Conservation (phyloP, 2,329 filamentous ascomycete genomes). For the Pestalotiopsis sp. region DNA sequence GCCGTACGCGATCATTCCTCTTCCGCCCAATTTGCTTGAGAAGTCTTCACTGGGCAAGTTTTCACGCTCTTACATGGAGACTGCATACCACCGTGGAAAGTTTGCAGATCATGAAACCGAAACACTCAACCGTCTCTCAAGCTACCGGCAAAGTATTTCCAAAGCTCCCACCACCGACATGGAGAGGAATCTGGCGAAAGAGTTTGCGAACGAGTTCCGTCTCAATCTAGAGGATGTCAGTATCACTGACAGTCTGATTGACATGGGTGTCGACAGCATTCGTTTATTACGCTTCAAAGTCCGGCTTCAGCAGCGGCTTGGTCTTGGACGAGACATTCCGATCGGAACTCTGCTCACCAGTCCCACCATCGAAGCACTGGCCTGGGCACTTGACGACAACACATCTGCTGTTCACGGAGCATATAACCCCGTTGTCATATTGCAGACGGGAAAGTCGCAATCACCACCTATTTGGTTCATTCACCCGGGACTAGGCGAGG, state of each 20-base stretch:
- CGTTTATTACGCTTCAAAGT: conserved; percentile 11
- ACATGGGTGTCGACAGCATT: conserved; percentile 15
- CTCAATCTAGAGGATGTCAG: background rate
- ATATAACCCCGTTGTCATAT: conserved; percentile 12
- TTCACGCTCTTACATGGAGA: conserved; percentile 3
- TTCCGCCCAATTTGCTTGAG: background rate
- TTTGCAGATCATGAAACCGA: background rate
- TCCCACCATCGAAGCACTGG: conserved; percentile 7
- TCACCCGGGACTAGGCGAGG: conserved; percentile 18
- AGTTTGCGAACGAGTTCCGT: conserved; percentile 9
- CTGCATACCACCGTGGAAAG: conserved; percentile 6
- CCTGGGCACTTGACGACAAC: background rate
- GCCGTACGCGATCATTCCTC: conserved; percentile 17
- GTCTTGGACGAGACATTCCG: background rate
- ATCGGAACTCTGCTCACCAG: conserved; percentile 11
- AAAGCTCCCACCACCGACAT: background rate
- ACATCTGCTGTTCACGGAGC: too few relatives aligned
- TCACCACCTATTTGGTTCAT: conserved; percentile 14
- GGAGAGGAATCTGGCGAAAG: background rate
- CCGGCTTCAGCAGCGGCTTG: background rate
- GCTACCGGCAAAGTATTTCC: background rate
- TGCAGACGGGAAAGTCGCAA: conserved; percentile 4
- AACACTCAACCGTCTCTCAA: background rate
- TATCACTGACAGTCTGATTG: conserved; percentile 7
- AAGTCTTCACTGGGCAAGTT: conserved; percentile 16